A percentile compares a stretch with the other conserved stretches of the same genome.
These are phyloP conservation scores for Tolypocladium ophioglossoides DNA, from an alignment of 2,329 filamentous ascomycete species.

Conservation along the genomic window DNA sequence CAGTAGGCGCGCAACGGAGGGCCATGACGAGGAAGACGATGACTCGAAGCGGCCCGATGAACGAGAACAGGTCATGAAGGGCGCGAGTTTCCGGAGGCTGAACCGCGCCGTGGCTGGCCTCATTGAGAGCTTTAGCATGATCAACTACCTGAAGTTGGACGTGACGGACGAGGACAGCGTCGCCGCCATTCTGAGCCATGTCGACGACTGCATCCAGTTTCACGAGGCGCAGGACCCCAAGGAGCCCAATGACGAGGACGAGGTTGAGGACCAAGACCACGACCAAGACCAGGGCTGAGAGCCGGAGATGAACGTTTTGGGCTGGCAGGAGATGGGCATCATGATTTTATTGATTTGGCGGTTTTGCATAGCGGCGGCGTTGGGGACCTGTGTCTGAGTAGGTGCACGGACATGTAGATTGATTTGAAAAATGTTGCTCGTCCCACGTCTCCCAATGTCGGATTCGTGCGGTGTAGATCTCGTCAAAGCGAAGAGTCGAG, in stretches of 20 bases:
- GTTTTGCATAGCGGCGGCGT: conserved; percentile 33
- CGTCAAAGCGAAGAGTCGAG: background rate
- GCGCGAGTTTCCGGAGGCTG: conserved; percentile 68
- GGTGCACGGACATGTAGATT: background rate
- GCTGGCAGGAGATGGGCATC: background rate
- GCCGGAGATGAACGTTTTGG: background rate
- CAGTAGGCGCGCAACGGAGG: conserved; percentile 26
- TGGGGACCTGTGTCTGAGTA: conserved; percentile 7
- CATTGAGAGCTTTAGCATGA: conserved; percentile 97
- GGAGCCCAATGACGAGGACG: conserved; percentile 58
- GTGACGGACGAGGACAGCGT: conserved; percentile 89
- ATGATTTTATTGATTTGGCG: background rate
- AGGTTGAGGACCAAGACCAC: conserved; percentile 31
- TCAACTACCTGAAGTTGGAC: conserved; percentile 86
- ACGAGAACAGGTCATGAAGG: conserved; percentile 64
- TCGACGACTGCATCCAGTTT: conserved; percentile 88
- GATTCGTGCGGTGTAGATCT: background rate
- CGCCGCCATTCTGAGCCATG: conserved; percentile 73
- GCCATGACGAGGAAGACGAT: conserved; percentile 35
- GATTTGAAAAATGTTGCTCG: background rate
- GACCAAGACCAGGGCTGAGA: conserved; percentile 13
- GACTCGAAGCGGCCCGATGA: conserved; percentile 51
- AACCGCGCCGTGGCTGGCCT: conserved; percentile 83
- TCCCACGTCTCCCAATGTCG: background rate
- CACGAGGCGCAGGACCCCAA: conserved; percentile 88